Base-by-base conservation (phyloP, 148 eudicot species). In the Suaeda aralocaspica region DNA sequence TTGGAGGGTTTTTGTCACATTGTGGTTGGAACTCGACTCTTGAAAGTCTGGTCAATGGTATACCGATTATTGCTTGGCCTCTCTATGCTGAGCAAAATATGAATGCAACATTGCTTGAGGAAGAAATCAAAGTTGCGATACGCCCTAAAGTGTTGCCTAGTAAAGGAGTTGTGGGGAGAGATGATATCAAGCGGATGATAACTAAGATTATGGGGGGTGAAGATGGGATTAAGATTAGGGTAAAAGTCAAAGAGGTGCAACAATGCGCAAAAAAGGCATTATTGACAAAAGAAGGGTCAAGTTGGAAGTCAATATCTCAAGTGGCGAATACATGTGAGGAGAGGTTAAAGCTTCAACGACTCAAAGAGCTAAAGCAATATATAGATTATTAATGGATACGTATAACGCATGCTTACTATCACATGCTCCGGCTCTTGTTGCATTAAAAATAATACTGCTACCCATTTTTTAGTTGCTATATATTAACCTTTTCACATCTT, bases 41-140 rank as follows among this genome's bases (percentile, higher is more conserved):
- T 15, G 88, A 85, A 29, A 85, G 86, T 12, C 59, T 85, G 0
- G 52, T 67, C 0, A 68, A 68, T 18, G 86, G 82, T 18, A 81
- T 82, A 25, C 88, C 88, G 11, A 68, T 84, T 44, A 80, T 84
- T 29, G 76, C 80, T 11, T 84, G 88, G 85, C 88, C 85, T 7
- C 67, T 85, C 1, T 80, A 79, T 16, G 74, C 88, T 0, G 88
- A 84, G 78, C 88, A 84, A 36, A 59, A 65, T n/a, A 46, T 77
- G 74, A 84, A 82, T 16, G 80, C 86, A 5, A 46, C 84, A 2
- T 1, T 77, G 55, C 44, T 85, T 24, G 34, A 55, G 24, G 81
- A 80, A 72, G 79, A 80, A 53, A 30, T 74, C 0, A 68, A 68
- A 13, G 77, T 80, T 55, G 84, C 84, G 14, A 34, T 85, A 12